Evolutionary conservation across 2,329 filamentous ascomycete genomes (phyloP), one percentile per base, ranked within the genome.

Genomic region (Pyrenochaeta sp.): DNA sequence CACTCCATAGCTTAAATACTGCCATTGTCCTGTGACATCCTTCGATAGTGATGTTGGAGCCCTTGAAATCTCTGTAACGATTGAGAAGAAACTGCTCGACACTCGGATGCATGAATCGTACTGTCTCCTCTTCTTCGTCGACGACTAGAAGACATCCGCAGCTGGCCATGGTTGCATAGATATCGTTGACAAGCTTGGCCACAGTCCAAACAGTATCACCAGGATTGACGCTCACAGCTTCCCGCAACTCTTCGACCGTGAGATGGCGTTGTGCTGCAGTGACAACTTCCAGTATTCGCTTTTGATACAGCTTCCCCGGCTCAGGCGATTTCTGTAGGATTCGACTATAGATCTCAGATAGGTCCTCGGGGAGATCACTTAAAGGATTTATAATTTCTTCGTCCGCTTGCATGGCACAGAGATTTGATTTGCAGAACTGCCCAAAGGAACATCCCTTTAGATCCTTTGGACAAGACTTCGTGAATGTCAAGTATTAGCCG

Each of bases 371-470:
- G 7, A 72, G 45, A 27, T 69, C 50, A 47, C 9, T 32, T 1
- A 72, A 39, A 22, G 68, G 65, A 22, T 72, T n/a, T 0, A 70
- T 69, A 25, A 82, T 80, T 0, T 58, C 67, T 0, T 73, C 45
- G 40, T 82, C 78, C 0, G 78, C 78, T 55, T 70, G 67, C 52
- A 75, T 74, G 1, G 24, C 78, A 82, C 2, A 72, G 25, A 22
- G 60, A 59, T 25, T 62, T 36, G 32, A 72, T 65, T 32, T 71
- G 68, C 6, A 71, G 61, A 22, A 58, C 57, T 2, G 63, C 69
- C 69, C 64, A 71, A 1, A 72, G 64, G 36, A 71, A 72, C 68
- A 71, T 72, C n/a, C 67, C 68, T 22, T 66, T 53, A 1, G 67
- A 61, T 9, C 62, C 63, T 55, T 65, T 64, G 1, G 64, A 30